Conservation (phyloP, 305 asterid genomes). For the Fraxinus angustifolia region DNA sequence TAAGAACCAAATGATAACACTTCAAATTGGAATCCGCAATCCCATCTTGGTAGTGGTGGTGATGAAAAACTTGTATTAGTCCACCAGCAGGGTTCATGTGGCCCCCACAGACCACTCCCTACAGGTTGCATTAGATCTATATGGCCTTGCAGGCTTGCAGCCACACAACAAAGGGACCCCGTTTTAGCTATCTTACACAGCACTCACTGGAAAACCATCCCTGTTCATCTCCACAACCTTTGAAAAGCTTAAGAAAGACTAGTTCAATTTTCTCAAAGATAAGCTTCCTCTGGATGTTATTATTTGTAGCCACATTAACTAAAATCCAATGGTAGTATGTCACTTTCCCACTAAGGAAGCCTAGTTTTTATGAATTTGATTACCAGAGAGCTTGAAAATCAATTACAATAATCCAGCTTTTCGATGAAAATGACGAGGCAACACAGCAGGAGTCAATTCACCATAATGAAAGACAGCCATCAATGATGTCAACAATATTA, state of each 20-base stretch:
- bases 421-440: neutral
- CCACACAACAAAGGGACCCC: too few species aligned
- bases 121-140: slow-evolving; percentile 59
- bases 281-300: neutral
- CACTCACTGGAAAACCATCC: slow-evolving; percentile 34
- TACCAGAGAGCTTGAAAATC: neutral
- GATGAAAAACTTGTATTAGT: slow-evolving; percentile 70
- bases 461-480: neutral
- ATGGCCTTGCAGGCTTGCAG: too few species aligned
- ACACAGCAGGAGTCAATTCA: neutral
- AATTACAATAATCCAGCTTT: neutral
- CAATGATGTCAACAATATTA: neutral
- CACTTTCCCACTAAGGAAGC: neutral
- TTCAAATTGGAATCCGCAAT: slow-evolving; percentile 72
- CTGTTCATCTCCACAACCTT: slow-evolving; percentile 25
- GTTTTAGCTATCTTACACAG: slow-evolving; percentile 41
- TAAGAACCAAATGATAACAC: slow-evolving; percentile 72
- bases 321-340: neutral
- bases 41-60: slow-evolving; percentile 89
- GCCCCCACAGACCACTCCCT: slow-evolving; percentile 90
- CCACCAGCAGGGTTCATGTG: slow-evolving; percentile 90
- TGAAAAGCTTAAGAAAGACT: slow-evolving; percentile 14
- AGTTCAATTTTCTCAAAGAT: slow-evolving; percentile 13
- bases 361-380: neutral
- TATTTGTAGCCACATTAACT: neutral